These are phyloP conservation scores for Zygosaccharomyces siamensis DNA, from an alignment of 805 yeast genomes.

Conservation along the genomic window DNA sequence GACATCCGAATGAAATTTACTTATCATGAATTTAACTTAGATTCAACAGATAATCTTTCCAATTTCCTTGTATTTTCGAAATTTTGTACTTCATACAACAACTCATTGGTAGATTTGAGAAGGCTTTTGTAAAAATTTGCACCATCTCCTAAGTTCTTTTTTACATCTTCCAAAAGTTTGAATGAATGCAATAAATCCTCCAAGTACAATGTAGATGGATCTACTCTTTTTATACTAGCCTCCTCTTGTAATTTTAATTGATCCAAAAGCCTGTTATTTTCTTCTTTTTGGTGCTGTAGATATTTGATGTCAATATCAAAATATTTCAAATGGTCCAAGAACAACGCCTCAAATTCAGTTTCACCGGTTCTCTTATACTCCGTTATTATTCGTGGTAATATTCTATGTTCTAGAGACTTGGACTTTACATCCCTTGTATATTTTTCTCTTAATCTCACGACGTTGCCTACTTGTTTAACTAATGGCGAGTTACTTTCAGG, in stretches of 20 bases:
- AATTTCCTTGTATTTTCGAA: conserved; percentile 48
- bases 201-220: conserved; percentile 22
- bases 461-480: conserved; percentile 34
- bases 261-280: conserved; percentile 39
- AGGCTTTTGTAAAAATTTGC: conserved; percentile 64
- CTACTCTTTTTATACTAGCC: conserved; percentile 12
- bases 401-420: conserved; percentile 43
- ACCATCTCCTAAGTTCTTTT: conserved; percentile 62
- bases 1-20: background rate
- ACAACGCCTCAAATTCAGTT: conserved; percentile 38
- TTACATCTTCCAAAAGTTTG: conserved; percentile 47
- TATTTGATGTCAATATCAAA: conserved; percentile 48
- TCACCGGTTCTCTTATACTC: conserved; percentile 39
- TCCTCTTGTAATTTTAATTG: conserved; percentile 34
- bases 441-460: conserved; percentile 32
- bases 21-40: conserved; percentile 7
- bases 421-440: conserved; percentile 40
- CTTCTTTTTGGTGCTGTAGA: conserved; percentile 39
- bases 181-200: conserved; percentile 26
- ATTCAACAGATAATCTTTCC: conserved; percentile 50
- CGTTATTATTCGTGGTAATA: conserved; percentile 50
- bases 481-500: conserved; percentile 33
- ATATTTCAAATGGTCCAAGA: conserved; percentile 40
- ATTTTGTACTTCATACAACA: conserved; percentile 46
- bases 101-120: conserved; percentile 40